phyloP scores from a whole-genome alignment of 1,284 basidiomycete species.

The Thecaphora frezii region DNA sequence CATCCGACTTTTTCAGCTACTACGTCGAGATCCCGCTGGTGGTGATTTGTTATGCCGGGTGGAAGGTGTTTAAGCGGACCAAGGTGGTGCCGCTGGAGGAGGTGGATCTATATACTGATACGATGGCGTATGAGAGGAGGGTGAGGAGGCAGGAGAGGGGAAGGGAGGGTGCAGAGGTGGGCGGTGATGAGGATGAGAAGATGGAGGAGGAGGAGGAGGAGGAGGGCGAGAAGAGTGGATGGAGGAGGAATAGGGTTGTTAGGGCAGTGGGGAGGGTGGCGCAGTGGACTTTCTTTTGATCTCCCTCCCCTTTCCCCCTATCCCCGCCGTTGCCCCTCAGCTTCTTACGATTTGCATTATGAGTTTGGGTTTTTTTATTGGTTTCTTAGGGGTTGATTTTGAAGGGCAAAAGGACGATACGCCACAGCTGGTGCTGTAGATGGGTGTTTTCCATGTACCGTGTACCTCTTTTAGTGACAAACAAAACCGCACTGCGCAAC shows the following conservation, averaged over 20 bases:
- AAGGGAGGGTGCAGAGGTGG: slow-evolving; percentile 12
- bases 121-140: slow-evolving; percentile 23
- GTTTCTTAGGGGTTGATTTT: no score
- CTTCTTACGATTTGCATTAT: no score
- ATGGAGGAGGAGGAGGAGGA: slow-evolving; percentile 3
- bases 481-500: no score
- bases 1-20: slow-evolving; percentile 59
- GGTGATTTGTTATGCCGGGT: slow-evolving; percentile 19
- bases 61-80: slow-evolving; percentile 39
- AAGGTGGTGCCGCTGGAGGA: slow-evolving; percentile 34
- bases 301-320: no score
- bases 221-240: slow-evolving; percentile 1
- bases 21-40: slow-evolving; percentile 59
- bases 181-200: slow-evolving; percentile 17
- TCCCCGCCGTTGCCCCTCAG: no score
- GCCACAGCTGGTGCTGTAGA: no score
- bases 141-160: slow-evolving; percentile 14
- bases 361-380: no score
- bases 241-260: neutral
- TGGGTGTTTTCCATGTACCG: no score
- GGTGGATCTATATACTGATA: slow-evolving; percentile 51
- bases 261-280: no score
- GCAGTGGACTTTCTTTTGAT: no score
- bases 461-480: no score
- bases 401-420: no score